phyloP scores from a whole-genome alignment of 805 yeast species.

The Yamadazyma tumulicola region DNA sequence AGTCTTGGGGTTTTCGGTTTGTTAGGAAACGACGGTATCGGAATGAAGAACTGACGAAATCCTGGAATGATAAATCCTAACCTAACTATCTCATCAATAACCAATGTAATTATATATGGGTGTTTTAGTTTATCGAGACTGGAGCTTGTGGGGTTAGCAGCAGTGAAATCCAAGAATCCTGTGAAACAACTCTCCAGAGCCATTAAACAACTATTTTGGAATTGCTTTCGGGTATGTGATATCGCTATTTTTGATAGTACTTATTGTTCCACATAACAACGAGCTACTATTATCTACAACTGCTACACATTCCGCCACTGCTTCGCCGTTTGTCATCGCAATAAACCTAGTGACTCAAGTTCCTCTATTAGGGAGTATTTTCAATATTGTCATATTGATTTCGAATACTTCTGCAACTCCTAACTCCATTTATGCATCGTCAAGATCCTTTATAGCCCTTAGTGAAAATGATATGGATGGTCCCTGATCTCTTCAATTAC shows the following conservation, averaged over 20 bases:
- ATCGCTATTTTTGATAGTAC: slow-evolving; percentile 64
- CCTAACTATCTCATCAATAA: slow-evolving; percentile 45
- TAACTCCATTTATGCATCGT: slow-evolving; percentile 70
- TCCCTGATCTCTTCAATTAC: slow-evolving; percentile 48
- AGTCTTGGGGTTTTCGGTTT: slow-evolving; percentile 73
- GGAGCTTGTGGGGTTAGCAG: slow-evolving; percentile 69
- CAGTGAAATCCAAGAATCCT: slow-evolving; percentile 71
- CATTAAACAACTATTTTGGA: slow-evolving; percentile 59
- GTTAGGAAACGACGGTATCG: slow-evolving; percentile 63
- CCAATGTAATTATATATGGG: slow-evolving; percentile 54
- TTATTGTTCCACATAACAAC: slow-evolving; percentile 67
- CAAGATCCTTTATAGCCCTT: slow-evolving; percentile 61
- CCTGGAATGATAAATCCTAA: slow-evolving; percentile 57
- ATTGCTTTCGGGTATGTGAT: slow-evolving; percentile 59
- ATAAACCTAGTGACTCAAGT: slow-evolving; percentile 58
- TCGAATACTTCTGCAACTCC: slow-evolving; percentile 75
- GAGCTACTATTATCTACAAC: slow-evolving; percentile 31
- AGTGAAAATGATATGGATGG: slow-evolving; percentile 53
- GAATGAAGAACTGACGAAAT: slow-evolving; percentile 75
- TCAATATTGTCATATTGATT: slow-evolving; percentile 64
- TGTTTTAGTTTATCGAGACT: slow-evolving; percentile 82
- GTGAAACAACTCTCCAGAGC: slow-evolving; percentile 64
- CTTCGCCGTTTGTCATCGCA: slow-evolving; percentile 74
- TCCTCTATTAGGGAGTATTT: slow-evolving; percentile 57
- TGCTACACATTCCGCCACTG: slow-evolving; percentile 39